phyloP scores from a whole-genome alignment of 208 protist genomes.

The Acanthamoeba culbertsoni region DNA sequence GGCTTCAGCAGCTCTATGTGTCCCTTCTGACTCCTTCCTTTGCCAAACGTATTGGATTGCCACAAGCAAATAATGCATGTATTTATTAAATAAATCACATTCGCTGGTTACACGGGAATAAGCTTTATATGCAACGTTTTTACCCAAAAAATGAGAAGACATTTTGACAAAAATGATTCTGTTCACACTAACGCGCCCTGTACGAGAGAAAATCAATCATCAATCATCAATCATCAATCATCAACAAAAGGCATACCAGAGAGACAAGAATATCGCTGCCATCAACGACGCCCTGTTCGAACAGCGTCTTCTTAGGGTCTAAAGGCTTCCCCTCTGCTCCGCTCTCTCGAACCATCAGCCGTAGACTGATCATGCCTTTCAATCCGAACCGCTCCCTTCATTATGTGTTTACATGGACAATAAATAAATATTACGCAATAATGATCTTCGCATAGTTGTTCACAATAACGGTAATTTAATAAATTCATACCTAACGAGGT shows the following conservation, averaged over 20 bases:
- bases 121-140: too few relatives aligned
- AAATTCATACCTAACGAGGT: background rate
- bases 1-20: background rate
- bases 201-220: background rate
- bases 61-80: background rate
- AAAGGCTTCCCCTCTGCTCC: background rate
- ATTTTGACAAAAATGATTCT: background rate
- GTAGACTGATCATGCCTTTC: constrained; percentile 1
- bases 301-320: constrained; percentile 11
- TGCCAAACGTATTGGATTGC: background rate
- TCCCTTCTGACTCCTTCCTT: background rate
- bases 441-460: too few relatives aligned
- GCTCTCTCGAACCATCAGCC: background rate
- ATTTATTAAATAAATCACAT: background rate
- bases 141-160: too few relatives aligned
- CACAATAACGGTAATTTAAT: too few relatives aligned
- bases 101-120: too few relatives aligned
- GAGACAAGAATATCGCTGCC: background rate
- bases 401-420: too few relatives aligned
- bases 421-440: too few relatives aligned
- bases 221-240: background rate
- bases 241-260: background rate
- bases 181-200: background rate
- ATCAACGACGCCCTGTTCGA: background rate
- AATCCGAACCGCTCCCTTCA: background rate